These are phyloP conservation scores for Solanum microdontum DNA, from an alignment of 257 asterid genomes.

Conservation along the genomic window DNA sequence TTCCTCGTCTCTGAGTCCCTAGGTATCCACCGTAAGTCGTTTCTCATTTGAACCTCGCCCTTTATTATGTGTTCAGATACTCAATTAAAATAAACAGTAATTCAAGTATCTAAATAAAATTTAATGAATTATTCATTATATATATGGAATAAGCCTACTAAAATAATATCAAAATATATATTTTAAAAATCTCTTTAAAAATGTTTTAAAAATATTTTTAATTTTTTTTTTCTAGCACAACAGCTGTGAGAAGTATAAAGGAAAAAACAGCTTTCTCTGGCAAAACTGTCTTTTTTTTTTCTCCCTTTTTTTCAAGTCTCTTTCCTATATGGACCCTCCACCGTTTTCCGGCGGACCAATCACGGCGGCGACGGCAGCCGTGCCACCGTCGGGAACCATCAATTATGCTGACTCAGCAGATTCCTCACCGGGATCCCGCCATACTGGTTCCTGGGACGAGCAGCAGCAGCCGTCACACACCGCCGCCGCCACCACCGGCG, in stretches of 20 bases:
- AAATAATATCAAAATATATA: too few species aligned
- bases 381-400: neutral
- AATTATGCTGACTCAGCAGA: constrained; percentile 36
- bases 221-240: neutral
- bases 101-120: neutral
- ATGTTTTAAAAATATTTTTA: too few species aligned
- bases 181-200: too few species aligned
- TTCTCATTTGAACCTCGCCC: neutral
- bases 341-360: constrained; percentile 32
- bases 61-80: too few species aligned
- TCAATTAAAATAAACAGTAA: too few species aligned
- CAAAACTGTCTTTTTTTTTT: constrained; percentile 5
- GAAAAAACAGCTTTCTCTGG: neutral
- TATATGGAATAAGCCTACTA: neutral
- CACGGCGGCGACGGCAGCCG: constrained; percentile 6
- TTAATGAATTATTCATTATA: neutral
- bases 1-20: neutral
- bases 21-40: neutral
- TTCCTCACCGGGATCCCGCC: constrained; percentile 62
- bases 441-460: constrained; percentile 56
- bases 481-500: constrained; percentile 9
- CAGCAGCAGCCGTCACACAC: constrained; percentile 15
- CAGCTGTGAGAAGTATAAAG: neutral
- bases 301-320: neutral
- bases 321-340: constrained; percentile 59